These are phyloP conservation scores for Geosmithia putterillii DNA, from an alignment of 2,329 filamentous ascomycete species.

Conservation along the genomic window DNA sequence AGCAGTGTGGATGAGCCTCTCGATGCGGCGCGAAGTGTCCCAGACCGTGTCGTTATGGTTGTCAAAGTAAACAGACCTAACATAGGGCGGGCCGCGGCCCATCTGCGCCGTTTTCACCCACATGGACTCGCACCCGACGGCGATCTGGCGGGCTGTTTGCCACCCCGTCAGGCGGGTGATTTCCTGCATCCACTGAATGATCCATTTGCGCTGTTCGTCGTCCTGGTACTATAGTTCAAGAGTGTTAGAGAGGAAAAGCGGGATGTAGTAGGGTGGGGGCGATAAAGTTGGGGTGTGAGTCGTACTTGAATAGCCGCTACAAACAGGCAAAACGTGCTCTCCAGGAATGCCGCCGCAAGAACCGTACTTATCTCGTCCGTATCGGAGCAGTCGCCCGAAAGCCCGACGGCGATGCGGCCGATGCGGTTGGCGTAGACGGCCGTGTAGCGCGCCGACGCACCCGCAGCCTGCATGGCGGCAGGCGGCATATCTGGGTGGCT, in stretches of 20 bases:
- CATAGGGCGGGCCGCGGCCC: constrained; percentile 67
- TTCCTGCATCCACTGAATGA: constrained; percentile 60
- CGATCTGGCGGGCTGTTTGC: constrained; percentile 73
- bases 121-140: constrained; percentile 68
- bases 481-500: constrained; percentile 85
- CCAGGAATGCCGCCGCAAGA: constrained; percentile 70
- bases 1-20: constrained; percentile 36
- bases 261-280: neutral
- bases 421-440: constrained; percentile 59
- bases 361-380: constrained; percentile 57
- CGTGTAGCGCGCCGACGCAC: constrained; percentile 63
- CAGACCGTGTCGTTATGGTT: constrained; percentile 19
- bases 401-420: constrained; percentile 67
- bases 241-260: neutral
- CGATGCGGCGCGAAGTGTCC: constrained; percentile 31
- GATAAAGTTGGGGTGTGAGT: constrained; percentile 1
- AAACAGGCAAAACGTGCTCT: constrained; percentile 73
- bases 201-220: constrained; percentile 62
- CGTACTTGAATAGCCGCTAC: constrained; percentile 66
- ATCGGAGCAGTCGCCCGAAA: constrained; percentile 41
- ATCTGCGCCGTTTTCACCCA: constrained; percentile 68
- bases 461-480: constrained; percentile 76
- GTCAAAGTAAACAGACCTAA: constrained; percentile 22
- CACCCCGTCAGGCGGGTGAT: constrained; percentile 75
- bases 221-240: constrained; percentile 49